Percentiles rank a stretch among this genome's conserved stretches.
Conservation (phyloP, 176 grass and related monocot genomes). For the Oryza brachyantha region DNA sequence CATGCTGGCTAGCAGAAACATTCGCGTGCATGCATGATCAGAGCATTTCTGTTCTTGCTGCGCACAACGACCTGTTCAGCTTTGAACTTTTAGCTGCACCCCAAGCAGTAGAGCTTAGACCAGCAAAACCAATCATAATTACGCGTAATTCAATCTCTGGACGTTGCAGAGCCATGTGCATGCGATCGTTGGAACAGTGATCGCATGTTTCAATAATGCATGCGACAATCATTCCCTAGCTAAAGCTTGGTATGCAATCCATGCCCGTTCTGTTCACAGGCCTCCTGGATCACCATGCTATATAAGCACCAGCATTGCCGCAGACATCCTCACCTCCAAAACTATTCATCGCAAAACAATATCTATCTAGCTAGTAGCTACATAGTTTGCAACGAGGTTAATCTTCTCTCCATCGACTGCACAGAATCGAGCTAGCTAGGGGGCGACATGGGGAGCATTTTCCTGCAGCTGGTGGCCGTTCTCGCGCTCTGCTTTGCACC, state of each 20-base stretch:
- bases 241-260: not conserved
- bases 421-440: not conserved
- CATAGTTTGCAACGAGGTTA: too few relatives aligned
- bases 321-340: constrained; percentile 7
- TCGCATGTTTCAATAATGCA: not conserved
- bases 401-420: too few relatives aligned
- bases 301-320: constrained; percentile 14
- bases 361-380: too few relatives aligned
- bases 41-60: not conserved
- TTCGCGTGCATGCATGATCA: not conserved
- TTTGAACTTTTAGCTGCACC: not conserved
- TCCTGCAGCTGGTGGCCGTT: not conserved
- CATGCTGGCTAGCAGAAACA: not conserved
- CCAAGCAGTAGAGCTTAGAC: not conserved
- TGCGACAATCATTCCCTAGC: not conserved
- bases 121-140: not conserved
- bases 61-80: not conserved
- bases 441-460: not conserved
- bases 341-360: not conserved
- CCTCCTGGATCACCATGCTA: not conserved
- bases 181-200: not conserved
- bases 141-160: not conserved
- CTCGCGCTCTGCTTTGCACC: not conserved
- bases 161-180: constrained; percentile 19
- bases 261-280: not conserved